Conservation (phyloP, 129 eudicot species). For the Cynara cardunculus region DNA sequence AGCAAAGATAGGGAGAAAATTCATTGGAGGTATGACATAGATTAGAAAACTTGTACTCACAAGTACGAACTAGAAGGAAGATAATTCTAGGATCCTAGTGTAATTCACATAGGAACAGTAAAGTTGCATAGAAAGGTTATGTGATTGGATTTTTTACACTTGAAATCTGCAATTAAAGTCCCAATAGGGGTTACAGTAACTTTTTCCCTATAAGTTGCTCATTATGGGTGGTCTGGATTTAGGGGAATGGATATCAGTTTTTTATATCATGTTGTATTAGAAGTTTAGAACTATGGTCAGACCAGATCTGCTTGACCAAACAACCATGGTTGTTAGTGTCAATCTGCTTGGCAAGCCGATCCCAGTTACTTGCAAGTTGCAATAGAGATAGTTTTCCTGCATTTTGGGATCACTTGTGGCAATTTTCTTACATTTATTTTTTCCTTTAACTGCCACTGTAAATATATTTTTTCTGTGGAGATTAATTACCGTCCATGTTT, state of each 20-base stretch:
- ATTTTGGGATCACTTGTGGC: not conserved
- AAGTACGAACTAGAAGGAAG: not conserved
- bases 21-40: not conserved
- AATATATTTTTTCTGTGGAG: conserved; percentile 14
- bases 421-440: not conserved
- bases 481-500: not conserved
- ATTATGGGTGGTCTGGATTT: not conserved
- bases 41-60: not conserved
- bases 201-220: not conserved
- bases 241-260: not conserved
- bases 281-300: not conserved
- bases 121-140: not conserved
- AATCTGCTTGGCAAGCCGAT: not conserved
- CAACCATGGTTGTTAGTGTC: not conserved
- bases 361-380: not conserved
- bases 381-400: conserved; percentile 5
- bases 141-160: not conserved
- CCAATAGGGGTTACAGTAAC: not conserved
- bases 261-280: not conserved
- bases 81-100: not conserved
- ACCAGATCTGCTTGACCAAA: not conserved
- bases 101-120: not conserved
- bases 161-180: not conserved
- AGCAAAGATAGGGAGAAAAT: not conserved
- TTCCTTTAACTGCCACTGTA: conserved; percentile 13